A percentile compares a stretch with the other conserved stretches of the same genome.
Evolutionary conservation across 2,329 filamentous ascomycete genomes (phyloP).

Genomic region (Hymenoscyphus fructigenus): DNA sequence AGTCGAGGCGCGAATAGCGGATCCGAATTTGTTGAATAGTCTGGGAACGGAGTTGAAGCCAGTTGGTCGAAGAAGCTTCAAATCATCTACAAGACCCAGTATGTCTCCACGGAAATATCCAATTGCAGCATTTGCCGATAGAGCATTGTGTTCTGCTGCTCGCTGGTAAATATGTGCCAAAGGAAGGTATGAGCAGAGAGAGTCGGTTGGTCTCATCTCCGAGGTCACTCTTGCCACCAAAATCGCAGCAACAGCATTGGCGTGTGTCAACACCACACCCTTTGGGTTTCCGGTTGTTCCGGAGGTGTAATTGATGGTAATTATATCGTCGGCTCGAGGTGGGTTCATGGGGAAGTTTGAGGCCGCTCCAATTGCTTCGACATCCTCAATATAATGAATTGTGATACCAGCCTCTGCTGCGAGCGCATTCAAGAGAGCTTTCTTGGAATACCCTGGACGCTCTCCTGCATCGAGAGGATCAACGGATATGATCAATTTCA

Average conservation of each 20-base stretch:
- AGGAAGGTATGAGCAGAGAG: constrained; percentile 83
- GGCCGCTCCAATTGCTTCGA: constrained; percentile 76
- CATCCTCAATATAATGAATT: constrained; percentile 75
- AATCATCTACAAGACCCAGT: constrained; percentile 79
- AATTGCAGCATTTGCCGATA: constrained; percentile 71
- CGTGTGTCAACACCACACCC: constrained; percentile 80
- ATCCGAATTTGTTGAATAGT: constrained; percentile 86
- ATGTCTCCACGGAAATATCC: constrained; percentile 96
- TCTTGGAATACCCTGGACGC: constrained; percentile 73
- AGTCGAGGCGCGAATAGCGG: constrained; percentile 76
- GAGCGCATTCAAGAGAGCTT: constrained; percentile 71
- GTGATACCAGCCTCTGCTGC: constrained; percentile 72
- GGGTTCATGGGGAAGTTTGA: constrained; percentile 69
- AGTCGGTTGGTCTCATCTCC: constrained; percentile 53
- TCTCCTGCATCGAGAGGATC: constrained; percentile 83
- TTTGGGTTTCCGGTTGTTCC: constrained; percentile 83
- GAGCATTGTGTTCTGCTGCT: constrained; percentile 71
- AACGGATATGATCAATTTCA: constrained; percentile 87
- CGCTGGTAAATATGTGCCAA: constrained; percentile 93
- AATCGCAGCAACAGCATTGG: constrained; percentile 73
- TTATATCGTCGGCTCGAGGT: constrained; percentile 70
- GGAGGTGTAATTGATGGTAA: constrained; percentile 91
- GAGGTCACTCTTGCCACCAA: constrained; percentile 57
- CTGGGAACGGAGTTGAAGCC: constrained; percentile 86
- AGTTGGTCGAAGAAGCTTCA: constrained; percentile 83